Evolutionary conservation across 176 grass and related monocot species (phyloP), one percentile per base, ranked within the genome.

Genomic region (Guadua angustifolia): DNA sequence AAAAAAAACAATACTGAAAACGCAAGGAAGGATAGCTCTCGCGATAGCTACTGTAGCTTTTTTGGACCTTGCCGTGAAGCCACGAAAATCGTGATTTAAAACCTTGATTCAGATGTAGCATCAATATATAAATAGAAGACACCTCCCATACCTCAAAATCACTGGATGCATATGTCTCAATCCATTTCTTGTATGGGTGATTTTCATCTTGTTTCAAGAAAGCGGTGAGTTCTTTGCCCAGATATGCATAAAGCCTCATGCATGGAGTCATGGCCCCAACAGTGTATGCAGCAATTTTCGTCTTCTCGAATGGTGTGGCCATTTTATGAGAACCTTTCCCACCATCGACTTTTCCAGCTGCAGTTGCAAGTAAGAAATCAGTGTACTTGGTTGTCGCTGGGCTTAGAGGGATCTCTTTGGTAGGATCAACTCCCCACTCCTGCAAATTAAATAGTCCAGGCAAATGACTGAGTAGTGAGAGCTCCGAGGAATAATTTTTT

Each of bases 221-320:
- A 77, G 71, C 18, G 4, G 80, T 39, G 46, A 98, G 91, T 80
- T 94, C 91, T 74, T 95, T 95, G 64, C 87, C 93, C 45, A 98
- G 79, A 81, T 92, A 88, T 26, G 96, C 96, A 93, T 93, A 92
- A 71, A 98, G 93, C 74, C 93, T 94, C 93, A 92, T 94, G 91
- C 89, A 95, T 80, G 96, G 93, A 38, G 96, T 82, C 83, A 95
- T 94, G 13, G 96, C 96, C 52, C 96, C 93, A 76, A 98, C 91
- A 69, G 91, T 92, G 65, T 98, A 98, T 32, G 96, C 93, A 79
- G 96, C 91, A 87, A 98, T 92, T 89, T 94, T 98, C 66, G 93
- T 98, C 86, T 93, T 98, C 88, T 98, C 96, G 65, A 98, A 98
- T 78, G 96, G 93, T 32, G 96, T 98, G 51, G 86, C 96, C 83